Base-by-base conservation (phyloP, 352 stramenopile genomes). In the Peronospora destructor region DNA sequence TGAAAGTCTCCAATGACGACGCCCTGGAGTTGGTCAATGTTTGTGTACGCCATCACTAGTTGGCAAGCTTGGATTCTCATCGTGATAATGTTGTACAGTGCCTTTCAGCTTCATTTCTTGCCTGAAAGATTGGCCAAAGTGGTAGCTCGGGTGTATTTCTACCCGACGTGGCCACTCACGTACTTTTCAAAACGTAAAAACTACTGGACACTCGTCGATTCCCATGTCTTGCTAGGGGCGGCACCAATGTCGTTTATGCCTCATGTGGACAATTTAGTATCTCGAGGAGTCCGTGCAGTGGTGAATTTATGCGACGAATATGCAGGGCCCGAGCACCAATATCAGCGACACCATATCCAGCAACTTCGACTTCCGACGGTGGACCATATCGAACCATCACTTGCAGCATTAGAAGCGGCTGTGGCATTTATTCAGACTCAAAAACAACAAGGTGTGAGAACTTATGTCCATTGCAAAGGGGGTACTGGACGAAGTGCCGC, bases 271-370 rank as follows among this genome's bases (percentile, higher is more conserved):
- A 67, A 63, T 41, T 64, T 98, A 3, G 56, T 87, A 40, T 71
- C 85, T 26, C 69, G 77, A 47, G 70, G 87, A 10, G 78, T 98
- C 10, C 78, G 85, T 17, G 91, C 85, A 14, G 89, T 98, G 10
- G 73, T 98, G 29, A 98, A 98, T 50, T 74, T 98, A 51, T 98
- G 93, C 59, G 91, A 98, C 54, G 95, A 98, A 68, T 98, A 98
- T 59, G 37, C 50, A 2, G 95, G 95, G 0, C 95, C 95, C 2
- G 48, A 85, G 14, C 56, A 62, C 16, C 73, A 91, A 43, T 98
- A 98, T 72, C 64, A 75, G 45, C 74, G 84, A 48, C 59, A 89
- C 7, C 78, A 89, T 41, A 96, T 97, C n/a, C 60, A 82, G 35
- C 80, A 97, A 40, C 71, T 98, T 11, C 72, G 76, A 28, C 64